phyloP scores from a whole-genome alignment of 768 basidiomycete genomes.

The Hygrophorus pudorinus region DNA sequence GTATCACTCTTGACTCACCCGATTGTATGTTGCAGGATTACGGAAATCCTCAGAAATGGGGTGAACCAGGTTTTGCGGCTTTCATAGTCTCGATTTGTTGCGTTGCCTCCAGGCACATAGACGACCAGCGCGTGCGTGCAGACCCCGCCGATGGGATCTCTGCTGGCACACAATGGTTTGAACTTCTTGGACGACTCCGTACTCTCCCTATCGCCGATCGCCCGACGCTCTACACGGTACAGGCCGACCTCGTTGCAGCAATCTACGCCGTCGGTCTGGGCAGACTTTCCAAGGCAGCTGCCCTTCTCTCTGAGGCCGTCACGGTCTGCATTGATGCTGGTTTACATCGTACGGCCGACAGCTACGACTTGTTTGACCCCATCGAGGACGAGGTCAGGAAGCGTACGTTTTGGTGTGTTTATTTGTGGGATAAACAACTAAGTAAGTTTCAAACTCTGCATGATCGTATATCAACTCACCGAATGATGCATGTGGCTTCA shows the following conservation, averaged over 20 bases:
- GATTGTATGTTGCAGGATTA: constrained; percentile 52
- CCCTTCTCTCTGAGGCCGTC: constrained; percentile 77
- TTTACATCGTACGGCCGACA: constrained; percentile 78
- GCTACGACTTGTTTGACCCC: constrained; percentile 79
- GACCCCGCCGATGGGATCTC: constrained; percentile 78
- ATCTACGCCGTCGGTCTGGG: constrained; percentile 89
- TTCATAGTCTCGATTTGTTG: constrained; percentile 93
- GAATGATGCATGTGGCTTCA: too few relatives aligned
- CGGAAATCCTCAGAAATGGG: constrained; percentile 91
- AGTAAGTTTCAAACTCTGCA: too few relatives aligned
- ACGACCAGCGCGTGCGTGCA: constrained; percentile 81
- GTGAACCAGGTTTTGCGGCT: constrained; percentile 88
- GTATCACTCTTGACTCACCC: constrained; percentile 7
- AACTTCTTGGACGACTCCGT: constrained; percentile 77
- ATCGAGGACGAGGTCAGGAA: constrained; percentile 89
- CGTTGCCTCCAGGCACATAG: constrained; percentile 84
- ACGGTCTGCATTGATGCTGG: constrained; percentile 86
- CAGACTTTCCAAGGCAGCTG: constrained; percentile 77
- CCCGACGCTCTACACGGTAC: constrained; percentile 86
- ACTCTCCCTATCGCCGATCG: constrained; percentile 83
- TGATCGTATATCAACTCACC: too few relatives aligned
- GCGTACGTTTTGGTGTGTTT: constrained; percentile 94
- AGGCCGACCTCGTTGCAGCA: constrained; percentile 84
- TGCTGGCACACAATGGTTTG: constrained; percentile 88
- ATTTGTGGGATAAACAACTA: constrained; percentile 94